Conservation (phyloP, 495 filamentous ascomycete genomes). For the Penicillium ochrochloron region DNA sequence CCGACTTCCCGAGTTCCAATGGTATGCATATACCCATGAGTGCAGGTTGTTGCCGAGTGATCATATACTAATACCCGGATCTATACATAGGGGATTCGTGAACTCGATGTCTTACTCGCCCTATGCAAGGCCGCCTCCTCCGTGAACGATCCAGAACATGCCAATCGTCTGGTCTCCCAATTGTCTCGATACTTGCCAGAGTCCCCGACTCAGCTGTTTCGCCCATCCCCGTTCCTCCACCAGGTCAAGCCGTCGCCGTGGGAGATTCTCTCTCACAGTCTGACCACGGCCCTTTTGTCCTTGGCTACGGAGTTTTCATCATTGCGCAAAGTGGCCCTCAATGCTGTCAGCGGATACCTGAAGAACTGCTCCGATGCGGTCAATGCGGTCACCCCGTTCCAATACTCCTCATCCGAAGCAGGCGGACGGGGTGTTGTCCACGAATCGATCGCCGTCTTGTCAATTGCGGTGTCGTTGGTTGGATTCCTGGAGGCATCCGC, state of each 20-base stretch:
- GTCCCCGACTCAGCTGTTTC: constrained; percentile 75
- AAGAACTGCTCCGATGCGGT: constrained; percentile 63
- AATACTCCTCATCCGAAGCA: constrained; percentile 47
- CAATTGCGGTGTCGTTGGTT: constrained; percentile 77
- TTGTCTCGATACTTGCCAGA: constrained; percentile 83
- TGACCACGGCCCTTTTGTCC: constrained; percentile 78
- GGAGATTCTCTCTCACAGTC: constrained; percentile 78
- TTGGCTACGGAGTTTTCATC: constrained; percentile 70
- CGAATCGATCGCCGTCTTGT: constrained; percentile 69
- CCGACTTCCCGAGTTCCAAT: constrained; percentile 56
- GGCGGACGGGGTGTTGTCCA: constrained; percentile 58
- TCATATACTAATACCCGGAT: constrained; percentile 25
- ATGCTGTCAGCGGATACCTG: constrained; percentile 69
- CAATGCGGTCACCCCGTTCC: constrained; percentile 40
- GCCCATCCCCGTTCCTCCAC: constrained; percentile 78
- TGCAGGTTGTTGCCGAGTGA: background rate
- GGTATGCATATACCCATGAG: constrained; percentile 38
- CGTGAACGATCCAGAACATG: constrained; percentile 67
- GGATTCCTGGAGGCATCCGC: constrained; percentile 86
- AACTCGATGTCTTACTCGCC: constrained; percentile 87
- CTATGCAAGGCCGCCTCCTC: constrained; percentile 84
- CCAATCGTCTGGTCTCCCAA: constrained; percentile 72
- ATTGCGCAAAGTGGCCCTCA: constrained; percentile 63
- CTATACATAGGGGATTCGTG: constrained; percentile 62
- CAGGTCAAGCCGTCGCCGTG: constrained; percentile 86